Percentiles rank a stretch among this genome's conserved stretches.
Conservation (phyloP, 352 stramenopile species). For the Thalassiosira livingstoniorum region DNA sequence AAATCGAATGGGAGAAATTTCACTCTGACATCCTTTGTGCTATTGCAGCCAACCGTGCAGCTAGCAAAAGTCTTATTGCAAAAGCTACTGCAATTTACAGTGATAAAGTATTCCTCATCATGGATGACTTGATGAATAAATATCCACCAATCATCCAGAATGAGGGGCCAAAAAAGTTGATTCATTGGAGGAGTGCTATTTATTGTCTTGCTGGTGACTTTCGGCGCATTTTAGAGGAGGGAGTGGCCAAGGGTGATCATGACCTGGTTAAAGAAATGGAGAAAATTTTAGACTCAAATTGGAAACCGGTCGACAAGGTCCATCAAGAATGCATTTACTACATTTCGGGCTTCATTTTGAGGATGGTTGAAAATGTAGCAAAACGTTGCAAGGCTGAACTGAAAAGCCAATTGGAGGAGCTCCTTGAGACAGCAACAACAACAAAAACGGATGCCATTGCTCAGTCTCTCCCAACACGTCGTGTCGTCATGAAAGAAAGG, state of each 20-base stretch:
- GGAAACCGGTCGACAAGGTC: background rate
- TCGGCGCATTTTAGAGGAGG: background rate
- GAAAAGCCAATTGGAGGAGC: too few species aligned
- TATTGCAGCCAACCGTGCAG: too few species aligned
- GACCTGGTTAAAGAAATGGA: background rate
- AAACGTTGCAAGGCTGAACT: too few species aligned
- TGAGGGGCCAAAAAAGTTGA: background rate
- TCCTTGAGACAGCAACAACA: background rate
- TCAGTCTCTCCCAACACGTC: background rate
- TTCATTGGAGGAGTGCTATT: background rate
- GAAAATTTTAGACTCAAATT: background rate
- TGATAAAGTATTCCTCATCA: background rate
- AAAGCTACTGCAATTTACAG: background rate
- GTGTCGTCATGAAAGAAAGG: background rate
- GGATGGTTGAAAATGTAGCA: too few species aligned
- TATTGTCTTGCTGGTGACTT: background rate
- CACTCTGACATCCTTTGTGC: too few species aligned
- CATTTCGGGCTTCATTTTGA: background rate
- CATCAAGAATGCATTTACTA: background rate
- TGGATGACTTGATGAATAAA: background rate
- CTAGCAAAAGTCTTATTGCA: background rate
- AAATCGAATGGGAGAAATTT: too few species aligned
- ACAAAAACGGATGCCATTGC: background rate
- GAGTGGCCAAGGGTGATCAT: background rate
- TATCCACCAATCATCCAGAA: background rate